A percentile compares a stretch with the other conserved stretches of the same genome.
These are phyloP conservation scores for Bonia amplexicaulis DNA, from an alignment of 176 grass and related monocot species.

Conservation along the genomic window DNA sequence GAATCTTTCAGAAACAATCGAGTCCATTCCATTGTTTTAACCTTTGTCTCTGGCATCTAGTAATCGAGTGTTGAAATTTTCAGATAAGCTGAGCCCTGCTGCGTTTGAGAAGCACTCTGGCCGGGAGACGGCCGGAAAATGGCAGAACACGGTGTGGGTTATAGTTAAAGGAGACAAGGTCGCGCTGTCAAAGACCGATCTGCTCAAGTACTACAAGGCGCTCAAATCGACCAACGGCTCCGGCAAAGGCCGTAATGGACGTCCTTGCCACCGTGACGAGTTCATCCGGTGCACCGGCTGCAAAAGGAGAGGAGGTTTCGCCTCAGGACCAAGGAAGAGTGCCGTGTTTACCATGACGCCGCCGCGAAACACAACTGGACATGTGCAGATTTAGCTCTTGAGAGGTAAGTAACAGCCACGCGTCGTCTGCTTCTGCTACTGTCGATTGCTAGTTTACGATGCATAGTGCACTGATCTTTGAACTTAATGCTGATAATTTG, in stretches of 20 bases:
- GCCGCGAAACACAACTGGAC: slow-evolving; percentile 41
- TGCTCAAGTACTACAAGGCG: slow-evolving; percentile 55
- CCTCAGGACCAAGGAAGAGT: slow-evolving; percentile 51
- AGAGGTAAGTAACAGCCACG: slow-evolving; percentile 18
- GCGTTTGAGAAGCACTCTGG: slow-evolving; percentile 70
- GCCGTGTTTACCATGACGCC: slow-evolving; percentile 55
- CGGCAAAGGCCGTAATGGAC: slow-evolving; percentile 32
- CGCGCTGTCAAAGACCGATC: slow-evolving; percentile 45
- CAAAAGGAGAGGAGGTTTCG: slow-evolving; percentile 57
- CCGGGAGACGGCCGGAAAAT: slow-evolving; percentile 52
- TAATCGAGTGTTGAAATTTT: background rate
- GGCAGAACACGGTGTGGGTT: slow-evolving; percentile 69
- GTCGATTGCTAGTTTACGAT: too few species aligned
- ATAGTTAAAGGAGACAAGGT: slow-evolving; percentile 56
- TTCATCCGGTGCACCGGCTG: slow-evolving; percentile 45
- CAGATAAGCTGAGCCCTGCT: slow-evolving; percentile 60
- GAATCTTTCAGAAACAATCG: background rate
- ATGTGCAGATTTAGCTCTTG: slow-evolving; percentile 37
- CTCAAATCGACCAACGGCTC: slow-evolving; percentile 40
- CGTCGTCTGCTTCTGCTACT: too few species aligned
- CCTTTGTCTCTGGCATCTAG: background rate
- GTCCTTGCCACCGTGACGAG: slow-evolving; percentile 52
- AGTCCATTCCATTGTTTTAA: background rate
- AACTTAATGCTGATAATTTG: too few species aligned
- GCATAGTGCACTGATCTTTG: too few species aligned